Conservation (phyloP, 2,329 filamentous ascomycete genomes). For the Torrubiellomyces zombiae region DNA sequence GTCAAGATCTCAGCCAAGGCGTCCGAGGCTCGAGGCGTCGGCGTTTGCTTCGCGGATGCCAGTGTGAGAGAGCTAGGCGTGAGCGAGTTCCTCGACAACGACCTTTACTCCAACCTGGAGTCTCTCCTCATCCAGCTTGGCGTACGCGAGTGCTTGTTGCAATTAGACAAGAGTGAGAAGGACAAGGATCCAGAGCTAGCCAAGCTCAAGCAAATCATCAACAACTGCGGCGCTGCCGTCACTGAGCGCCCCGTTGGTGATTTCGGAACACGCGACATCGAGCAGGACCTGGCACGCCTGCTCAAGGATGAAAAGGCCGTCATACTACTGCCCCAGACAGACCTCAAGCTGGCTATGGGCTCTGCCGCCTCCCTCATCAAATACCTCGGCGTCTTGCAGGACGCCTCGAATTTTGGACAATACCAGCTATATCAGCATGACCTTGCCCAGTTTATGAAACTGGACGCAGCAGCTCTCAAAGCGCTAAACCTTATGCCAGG, state of each 20-base stretch:
- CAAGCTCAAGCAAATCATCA: constrained; percentile 77
- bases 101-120: constrained; percentile 95
- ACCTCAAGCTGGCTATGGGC: constrained; percentile 91
- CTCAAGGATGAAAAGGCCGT: constrained; percentile 73
- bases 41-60: constrained; percentile 94
- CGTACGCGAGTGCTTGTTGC: constrained; percentile 84
- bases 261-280: constrained; percentile 81
- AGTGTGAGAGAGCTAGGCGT: constrained; percentile 90
- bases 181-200: constrained; percentile 75
- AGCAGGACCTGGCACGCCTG: constrained; percentile 78
- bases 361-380: constrained; percentile 87
- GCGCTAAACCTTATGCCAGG: constrained; percentile 96
- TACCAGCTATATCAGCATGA: constrained; percentile 97
- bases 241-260: constrained; percentile 62
- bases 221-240: constrained; percentile 81
- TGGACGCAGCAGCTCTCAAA: constrained; percentile 85
- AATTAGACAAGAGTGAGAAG: constrained; percentile 61
- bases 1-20: constrained; percentile 88
- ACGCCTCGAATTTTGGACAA: constrained; percentile 89
- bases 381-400: constrained; percentile 79
- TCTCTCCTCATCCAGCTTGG: constrained; percentile 90
- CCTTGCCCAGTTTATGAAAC: constrained; percentile 92
- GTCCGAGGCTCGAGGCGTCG: constrained; percentile 67
- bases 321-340: constrained; percentile 68
- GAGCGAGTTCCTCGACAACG: constrained; percentile 97